Evolutionary conservation across 2,329 filamentous ascomycete genomes (phyloP).

Genomic region (Parascedosporium putredinis): DNA sequence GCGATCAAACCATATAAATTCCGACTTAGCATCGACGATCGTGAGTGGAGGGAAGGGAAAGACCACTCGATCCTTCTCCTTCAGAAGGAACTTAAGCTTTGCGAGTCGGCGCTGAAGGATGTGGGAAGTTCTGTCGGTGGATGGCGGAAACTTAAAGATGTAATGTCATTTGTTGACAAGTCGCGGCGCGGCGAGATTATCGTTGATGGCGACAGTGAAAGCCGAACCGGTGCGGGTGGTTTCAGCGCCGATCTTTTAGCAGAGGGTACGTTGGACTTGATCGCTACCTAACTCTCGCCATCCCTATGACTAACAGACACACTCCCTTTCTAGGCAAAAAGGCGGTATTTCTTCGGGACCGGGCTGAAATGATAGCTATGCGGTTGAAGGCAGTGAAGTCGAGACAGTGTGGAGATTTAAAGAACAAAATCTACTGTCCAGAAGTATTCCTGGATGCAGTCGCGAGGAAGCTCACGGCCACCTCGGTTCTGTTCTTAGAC

Average conservation of each 20-base stretch:
- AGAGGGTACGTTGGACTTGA: conserved; percentile 48
- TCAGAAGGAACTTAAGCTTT: conserved; percentile 79
- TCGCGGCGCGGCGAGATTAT: conserved; percentile 76
- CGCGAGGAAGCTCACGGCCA: conserved; percentile 86
- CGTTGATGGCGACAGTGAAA: conserved; percentile 76
- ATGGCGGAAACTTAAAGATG: conserved; percentile 75
- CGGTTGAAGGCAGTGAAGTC: conserved; percentile 79
- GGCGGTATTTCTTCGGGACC: conserved; percentile 86
- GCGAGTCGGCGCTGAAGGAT: conserved; percentile 64
- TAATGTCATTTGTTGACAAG: conserved; percentile 83
- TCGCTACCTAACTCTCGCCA: not conserved
- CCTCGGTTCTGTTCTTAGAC: conserved; percentile 92
- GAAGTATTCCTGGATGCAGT: conserved; percentile 98
- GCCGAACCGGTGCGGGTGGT: conserved; percentile 75
- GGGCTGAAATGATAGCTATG: conserved; percentile 83
- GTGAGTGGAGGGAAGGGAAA: conserved; percentile 77
- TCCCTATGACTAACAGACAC: conserved; percentile 17
- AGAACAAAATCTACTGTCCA: conserved; percentile 94
- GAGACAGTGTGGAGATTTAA: conserved; percentile 71
- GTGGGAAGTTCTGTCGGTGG: conserved; percentile 74
- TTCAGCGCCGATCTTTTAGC: conserved; percentile 81
- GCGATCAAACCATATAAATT: conserved; percentile 99
- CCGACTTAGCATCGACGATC: conserved; percentile 86
- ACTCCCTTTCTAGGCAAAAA: conserved; percentile 56
- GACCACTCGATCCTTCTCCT: conserved; percentile 72